Evolutionary conservation across 2,329 filamentous ascomycete genomes (phyloP).

Genomic region (Stromatinia cepivora): DNA sequence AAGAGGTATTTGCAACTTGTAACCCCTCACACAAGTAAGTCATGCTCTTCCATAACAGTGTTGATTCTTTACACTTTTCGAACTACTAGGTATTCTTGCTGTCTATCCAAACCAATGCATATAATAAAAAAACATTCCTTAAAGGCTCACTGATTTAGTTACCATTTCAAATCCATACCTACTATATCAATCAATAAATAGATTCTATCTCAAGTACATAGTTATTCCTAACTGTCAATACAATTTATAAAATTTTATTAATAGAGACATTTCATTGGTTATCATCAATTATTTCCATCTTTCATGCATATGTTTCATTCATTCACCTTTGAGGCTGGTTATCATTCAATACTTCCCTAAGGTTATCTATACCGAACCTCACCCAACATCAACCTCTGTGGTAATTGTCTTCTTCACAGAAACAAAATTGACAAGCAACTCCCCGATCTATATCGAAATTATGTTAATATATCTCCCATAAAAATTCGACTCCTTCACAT

Average conservation of each 20-base stretch:
- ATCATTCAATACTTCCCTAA: neutral
- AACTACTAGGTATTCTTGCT: too few species aligned
- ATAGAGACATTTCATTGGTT: neutral
- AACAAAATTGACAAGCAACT: neutral
- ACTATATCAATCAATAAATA: too few species aligned
- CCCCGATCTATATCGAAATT: neutral
- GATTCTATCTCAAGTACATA: too few species aligned
- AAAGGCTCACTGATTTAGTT: too few species aligned
- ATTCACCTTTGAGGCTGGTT: constrained; percentile 4
- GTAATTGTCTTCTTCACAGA: neutral
- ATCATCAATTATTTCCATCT: neutral
- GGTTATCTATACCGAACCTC: neutral
- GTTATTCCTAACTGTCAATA: neutral
- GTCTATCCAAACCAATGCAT: too few species aligned
- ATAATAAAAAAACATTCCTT: too few species aligned
- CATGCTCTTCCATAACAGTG: too few species aligned
- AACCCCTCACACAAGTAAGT: too few species aligned
- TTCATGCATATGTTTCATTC: neutral
- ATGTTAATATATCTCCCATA: neutral
- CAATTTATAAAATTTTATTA: neutral
- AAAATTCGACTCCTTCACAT: neutral
- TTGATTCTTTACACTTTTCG: too few species aligned
- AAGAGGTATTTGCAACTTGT: too few species aligned
- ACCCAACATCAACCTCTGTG: neutral
- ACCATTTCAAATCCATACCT: too few species aligned